phyloP scores from a whole-genome alignment of 306 rosid genomes.

The Rubus idaeus region DNA sequence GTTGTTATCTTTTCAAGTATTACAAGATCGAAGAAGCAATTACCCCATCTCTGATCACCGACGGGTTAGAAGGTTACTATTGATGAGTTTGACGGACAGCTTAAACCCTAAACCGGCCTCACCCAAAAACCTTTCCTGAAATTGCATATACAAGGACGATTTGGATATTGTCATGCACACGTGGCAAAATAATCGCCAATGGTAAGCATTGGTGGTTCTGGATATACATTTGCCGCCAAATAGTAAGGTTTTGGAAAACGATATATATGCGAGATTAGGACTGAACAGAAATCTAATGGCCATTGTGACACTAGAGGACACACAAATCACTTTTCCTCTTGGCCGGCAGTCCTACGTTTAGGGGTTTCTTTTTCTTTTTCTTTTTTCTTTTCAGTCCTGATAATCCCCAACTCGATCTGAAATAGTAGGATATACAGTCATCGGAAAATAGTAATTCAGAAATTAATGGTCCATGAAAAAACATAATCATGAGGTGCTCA shows the following conservation, averaged over 20 bases:
- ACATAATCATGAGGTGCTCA: not conserved
- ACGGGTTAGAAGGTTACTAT: not conserved
- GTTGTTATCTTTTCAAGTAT: not conserved
- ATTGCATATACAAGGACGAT: not conserved
- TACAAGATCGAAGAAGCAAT: no score
- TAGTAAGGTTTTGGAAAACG: slow-evolving; percentile 7
- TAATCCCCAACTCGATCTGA: no score
- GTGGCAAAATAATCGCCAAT: not conserved
- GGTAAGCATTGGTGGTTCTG: not conserved
- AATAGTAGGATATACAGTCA: not conserved
- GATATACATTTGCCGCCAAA: slow-evolving; percentile 1
- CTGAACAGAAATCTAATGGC: not conserved
- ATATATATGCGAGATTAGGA: not conserved
- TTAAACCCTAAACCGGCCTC: not conserved
- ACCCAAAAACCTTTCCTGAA: not conserved
- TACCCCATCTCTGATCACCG: not conserved
- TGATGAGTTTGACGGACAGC: not conserved
- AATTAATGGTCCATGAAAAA: not conserved
- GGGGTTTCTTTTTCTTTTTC: no score
- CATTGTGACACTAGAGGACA: not conserved
- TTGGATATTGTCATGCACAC: not conserved
- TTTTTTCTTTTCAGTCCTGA: no score
- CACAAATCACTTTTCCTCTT: slow-evolving; percentile 2
- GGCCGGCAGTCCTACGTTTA: not conserved
- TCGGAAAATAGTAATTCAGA: not conserved